Conservation (phyloP, 2,329 filamentous ascomycete species). For the Dothidotthia symphoricarpi region DNA sequence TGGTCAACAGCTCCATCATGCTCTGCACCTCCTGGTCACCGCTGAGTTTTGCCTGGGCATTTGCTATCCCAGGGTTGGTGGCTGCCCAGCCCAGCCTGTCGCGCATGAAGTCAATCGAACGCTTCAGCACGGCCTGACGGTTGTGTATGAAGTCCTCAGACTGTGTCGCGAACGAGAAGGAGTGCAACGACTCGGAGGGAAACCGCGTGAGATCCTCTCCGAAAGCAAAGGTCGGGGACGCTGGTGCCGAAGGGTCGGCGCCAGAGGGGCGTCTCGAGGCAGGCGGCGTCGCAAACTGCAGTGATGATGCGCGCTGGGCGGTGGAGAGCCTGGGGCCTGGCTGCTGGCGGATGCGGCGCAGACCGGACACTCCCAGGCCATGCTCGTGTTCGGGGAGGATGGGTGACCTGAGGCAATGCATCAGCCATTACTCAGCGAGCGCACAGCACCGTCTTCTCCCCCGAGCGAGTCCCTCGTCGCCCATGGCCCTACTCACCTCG, state of each 20-base stretch:
- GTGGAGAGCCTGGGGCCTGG: constrained; percentile 56
- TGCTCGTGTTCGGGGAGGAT: constrained; percentile 84
- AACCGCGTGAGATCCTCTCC: constrained; percentile 89
- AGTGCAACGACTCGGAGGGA: constrained; percentile 92
- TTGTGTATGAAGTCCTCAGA: constrained; percentile 89
- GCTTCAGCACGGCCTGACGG: constrained; percentile 87
- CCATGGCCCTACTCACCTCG: constrained; percentile 60
- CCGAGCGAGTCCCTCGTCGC: constrained; percentile 5
- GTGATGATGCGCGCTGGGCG: constrained; percentile 66
- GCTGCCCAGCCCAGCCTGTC: constrained; percentile 82
- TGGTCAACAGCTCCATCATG: constrained; percentile 84
- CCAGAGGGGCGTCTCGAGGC: constrained; percentile 50
- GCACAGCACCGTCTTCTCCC: no score
- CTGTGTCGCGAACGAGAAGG: constrained; percentile 95
- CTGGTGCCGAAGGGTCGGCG: constrained; percentile 60
- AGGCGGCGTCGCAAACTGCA: constrained; percentile 62
- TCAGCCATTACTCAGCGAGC: constrained; percentile 15
- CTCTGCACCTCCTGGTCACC: constrained; percentile 85
- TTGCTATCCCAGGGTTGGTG: constrained; percentile 72
- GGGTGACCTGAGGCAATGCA: constrained; percentile 61
- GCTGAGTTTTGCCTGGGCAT: constrained; percentile 75
- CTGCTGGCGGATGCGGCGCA: constrained; percentile 91
- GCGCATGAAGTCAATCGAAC: constrained; percentile 94
- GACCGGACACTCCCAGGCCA: constrained; percentile 77
- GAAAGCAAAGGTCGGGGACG: constrained; percentile 67